Conservation (phyloP, 768 basidiomycete genomes). For the Tulasnella sp. region DNA sequence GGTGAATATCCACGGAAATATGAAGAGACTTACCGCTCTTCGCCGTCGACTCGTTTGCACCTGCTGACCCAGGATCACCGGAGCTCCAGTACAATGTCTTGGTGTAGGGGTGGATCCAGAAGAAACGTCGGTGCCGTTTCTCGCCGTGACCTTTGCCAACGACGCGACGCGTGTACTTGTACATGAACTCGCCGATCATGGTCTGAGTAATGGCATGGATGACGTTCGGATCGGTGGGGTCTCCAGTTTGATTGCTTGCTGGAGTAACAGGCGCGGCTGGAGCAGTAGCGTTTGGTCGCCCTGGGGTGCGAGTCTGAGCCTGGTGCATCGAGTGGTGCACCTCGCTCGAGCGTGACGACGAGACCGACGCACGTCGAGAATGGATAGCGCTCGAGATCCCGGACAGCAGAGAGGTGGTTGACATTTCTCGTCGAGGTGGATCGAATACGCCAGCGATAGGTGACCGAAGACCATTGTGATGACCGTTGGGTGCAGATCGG, state of each 20-base stretch:
- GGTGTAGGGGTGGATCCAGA: slow-evolving; percentile 99
- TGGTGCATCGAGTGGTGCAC: slow-evolving; percentile 19
- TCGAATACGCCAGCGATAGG: slow-evolving; percentile 7
- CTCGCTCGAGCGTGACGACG: slow-evolving; percentile 36
- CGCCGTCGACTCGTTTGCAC: slow-evolving; percentile 82
- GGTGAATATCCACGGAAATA: neutral
- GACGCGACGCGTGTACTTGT: slow-evolving; percentile 87
- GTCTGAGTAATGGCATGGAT: slow-evolving; percentile 99
- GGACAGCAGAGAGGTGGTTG: slow-evolving; percentile 58
- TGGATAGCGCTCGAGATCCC: slow-evolving; percentile 44
- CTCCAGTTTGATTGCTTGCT: slow-evolving; percentile 21
- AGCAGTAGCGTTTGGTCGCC: neutral
- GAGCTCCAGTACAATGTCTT: slow-evolving; percentile 97
- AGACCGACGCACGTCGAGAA: slow-evolving; percentile 72
- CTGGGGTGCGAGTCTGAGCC: slow-evolving; percentile 8
- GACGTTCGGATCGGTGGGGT: slow-evolving; percentile 72
- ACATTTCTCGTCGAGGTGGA: slow-evolving; percentile 34
- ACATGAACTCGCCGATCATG: slow-evolving; percentile 98
- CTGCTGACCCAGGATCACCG: slow-evolving; percentile 80
- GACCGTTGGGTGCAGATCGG: slow-evolving; percentile 55
- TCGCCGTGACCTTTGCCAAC: slow-evolving; percentile 88
- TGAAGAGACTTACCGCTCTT: slow-evolving; percentile 76
- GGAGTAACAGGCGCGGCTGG: neutral
- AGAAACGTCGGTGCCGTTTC: slow-evolving; percentile 86
- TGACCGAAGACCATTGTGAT: slow-evolving; percentile 22